Evolutionary conservation across 2,329 filamentous ascomycete genomes (phyloP).

Genomic region (Botrytis tulipae): DNA sequence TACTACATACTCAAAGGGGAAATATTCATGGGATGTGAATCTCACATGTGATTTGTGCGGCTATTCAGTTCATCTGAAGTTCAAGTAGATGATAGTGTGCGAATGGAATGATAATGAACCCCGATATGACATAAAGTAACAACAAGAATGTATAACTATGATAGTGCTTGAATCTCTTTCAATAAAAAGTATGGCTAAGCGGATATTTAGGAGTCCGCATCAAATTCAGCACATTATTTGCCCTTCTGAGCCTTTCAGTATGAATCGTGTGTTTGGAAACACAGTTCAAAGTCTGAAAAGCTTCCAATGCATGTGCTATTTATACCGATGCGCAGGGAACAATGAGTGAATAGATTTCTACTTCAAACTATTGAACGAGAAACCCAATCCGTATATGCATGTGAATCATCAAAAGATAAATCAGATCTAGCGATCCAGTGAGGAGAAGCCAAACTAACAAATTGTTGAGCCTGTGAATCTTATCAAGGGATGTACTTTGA

Average conservation of each 20-base stretch:
- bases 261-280: fast-evolving
- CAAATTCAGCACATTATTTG: no score
- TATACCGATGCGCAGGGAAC: background rate
- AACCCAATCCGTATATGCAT: background rate
- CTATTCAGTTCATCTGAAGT: background rate
- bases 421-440: no score
- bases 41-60: no score
- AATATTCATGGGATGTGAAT: fast-evolving
- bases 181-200: background rate
- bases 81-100: fast-evolving
- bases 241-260: no score
- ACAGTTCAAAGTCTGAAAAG: fast-evolving
- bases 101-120: background rate
- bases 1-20: fast-evolving
- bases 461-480: background rate
- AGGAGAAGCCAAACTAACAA: background rate
- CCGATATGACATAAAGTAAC: background rate
- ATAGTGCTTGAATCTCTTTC: background rate
- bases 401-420: background rate
- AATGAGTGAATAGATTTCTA: background rate
- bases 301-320: background rate
- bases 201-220: fast-evolving
- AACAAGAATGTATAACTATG: background rate
- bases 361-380: fast-evolving
- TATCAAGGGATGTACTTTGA: no score